Evolutionary conservation across 495 filamentous ascomycete species (phyloP), one percentile per base, ranked within the genome.

Genomic region (Penicillium malachiteum): DNA sequence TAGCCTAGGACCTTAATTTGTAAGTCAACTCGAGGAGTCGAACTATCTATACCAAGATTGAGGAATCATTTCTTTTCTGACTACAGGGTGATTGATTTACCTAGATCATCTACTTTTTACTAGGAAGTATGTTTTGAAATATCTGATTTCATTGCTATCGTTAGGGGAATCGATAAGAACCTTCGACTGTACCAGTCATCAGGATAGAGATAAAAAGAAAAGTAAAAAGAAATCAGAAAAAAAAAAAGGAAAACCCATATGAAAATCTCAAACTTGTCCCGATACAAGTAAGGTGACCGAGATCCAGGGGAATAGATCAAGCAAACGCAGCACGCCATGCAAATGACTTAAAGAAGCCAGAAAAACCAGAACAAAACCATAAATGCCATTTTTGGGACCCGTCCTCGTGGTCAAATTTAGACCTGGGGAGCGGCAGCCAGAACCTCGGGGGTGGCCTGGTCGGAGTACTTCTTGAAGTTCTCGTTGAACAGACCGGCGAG

Each of bases 401-500:
- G 7, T 17, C 39, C 7, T 14, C 39, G 10, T 14, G 26, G 50
- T 12, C 5, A 32, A 52, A 56, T 42, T 35, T 58, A 56, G 43
- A 52, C 37, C 52, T 69, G 58, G 48, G 71, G 74, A 43, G 73
- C 74, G 32, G 72, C 71, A 50, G 69, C 73, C 35, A 76, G 73
- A 37, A 77, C 92, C 50, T 96, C 93, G 52, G 79, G 75, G 34
- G 92, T 96, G 21, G 92, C 92, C 74, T 96, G 81, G 58, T 87
- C 86, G 58, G 84, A 76, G 79, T 96, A 97, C 80, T 94, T 95
- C 80, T 92, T 86, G 81, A 98, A 98, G 81, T 97, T 97, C 78
- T 96, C 89, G 68, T 86, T 83, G 82, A 97, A 97, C 35, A 97
- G 81, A 45, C 64, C 73, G 56, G 85, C 94, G 6, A 98, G 84